These are phyloP conservation scores for Xylaria telfairii DNA, from an alignment of 495 filamentous ascomycete species.

Conservation along the genomic window DNA sequence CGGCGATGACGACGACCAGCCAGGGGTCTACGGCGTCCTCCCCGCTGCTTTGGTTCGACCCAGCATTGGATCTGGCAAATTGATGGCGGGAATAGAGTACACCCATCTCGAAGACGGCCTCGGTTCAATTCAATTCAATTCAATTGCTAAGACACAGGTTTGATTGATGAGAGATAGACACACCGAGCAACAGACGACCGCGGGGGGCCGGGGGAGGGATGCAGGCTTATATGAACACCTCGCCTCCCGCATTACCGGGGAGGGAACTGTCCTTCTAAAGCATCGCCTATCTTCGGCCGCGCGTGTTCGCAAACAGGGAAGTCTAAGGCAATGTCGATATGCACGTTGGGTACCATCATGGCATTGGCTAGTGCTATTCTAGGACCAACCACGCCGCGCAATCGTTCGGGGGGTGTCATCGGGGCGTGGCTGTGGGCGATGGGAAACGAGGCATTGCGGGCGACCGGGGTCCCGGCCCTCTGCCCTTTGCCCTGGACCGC, in stretches of 20 bases:
- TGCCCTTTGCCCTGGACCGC: not conserved
- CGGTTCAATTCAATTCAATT: no score
- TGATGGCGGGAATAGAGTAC: not conserved
- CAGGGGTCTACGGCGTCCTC: slow-evolving; percentile 30
- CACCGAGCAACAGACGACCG: not conserved
- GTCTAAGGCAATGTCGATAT: not conserved
- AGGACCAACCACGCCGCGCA: not conserved
- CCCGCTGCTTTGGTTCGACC: not conserved
- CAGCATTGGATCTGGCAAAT: not conserved
- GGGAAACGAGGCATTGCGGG: slow-evolving; percentile 22
- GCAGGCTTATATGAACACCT: not conserved
- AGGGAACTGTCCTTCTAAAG: slow-evolving; percentile 15
- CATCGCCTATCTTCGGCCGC: not conserved
- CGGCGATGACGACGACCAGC: slow-evolving; percentile 41
- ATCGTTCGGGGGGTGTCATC: not conserved
- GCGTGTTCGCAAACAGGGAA: slow-evolving; percentile 1
- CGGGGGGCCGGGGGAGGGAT: slow-evolving; percentile 4
- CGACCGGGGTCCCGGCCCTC: slow-evolving; percentile 34
- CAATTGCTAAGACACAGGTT: not conserved
- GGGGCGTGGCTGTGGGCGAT: slow-evolving; percentile 17
- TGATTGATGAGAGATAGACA: not conserved
- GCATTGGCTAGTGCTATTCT: slow-evolving; percentile 8
- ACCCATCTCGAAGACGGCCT: slow-evolving; percentile 13
- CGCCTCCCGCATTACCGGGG: no score
- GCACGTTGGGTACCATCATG: slow-evolving; percentile 17